These are phyloP conservation scores for Boechera retrofracta DNA, from an alignment of 345 rosid species.

Conservation along the genomic window DNA sequence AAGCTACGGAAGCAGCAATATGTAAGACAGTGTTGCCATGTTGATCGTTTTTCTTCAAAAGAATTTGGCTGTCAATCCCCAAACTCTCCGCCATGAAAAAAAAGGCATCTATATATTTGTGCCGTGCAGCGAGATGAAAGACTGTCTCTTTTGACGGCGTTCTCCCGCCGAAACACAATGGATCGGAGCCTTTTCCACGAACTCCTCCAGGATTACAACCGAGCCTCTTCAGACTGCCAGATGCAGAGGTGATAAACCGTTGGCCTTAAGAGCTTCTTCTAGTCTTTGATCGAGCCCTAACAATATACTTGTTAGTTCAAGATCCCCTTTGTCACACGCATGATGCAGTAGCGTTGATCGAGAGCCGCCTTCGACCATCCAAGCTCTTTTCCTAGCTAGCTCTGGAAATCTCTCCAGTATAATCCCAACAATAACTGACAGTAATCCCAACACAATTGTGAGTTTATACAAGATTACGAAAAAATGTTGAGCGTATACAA, in stretches of 20 bases:
- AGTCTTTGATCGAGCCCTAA: slow-evolving; percentile 47
- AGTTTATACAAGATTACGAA: background rate
- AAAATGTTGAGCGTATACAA: background rate
- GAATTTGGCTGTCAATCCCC: slow-evolving; percentile 38
- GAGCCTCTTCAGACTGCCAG: slow-evolving; percentile 57
- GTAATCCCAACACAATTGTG: background rate
- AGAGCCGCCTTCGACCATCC: slow-evolving; percentile 17
- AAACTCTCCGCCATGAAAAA: slow-evolving; percentile 47
- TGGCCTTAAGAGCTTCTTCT: slow-evolving; percentile 44
- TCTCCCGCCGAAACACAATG: background rate
- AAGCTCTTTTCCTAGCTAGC: slow-evolving; percentile 35
- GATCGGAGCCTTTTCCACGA: slow-evolving; percentile 36
- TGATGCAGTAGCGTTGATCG: slow-evolving; percentile 48
- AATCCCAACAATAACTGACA: slow-evolving; percentile 7
- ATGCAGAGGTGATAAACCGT: slow-evolving; percentile 60
- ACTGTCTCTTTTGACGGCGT: slow-evolving; percentile 49
- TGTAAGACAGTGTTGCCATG: slow-evolving; percentile 62
- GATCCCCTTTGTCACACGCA: slow-evolving; percentile 56
- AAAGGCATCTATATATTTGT: slow-evolving; percentile 53
- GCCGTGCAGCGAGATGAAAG: slow-evolving; percentile 56
- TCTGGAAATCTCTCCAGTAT: slow-evolving; percentile 38
- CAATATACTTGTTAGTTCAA: slow-evolving; percentile 52
- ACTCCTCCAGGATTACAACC: slow-evolving; percentile 50
- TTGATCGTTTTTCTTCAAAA: slow-evolving; percentile 41
- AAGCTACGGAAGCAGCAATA: slow-evolving; percentile 53